Evolutionary conservation across 139 green algal genomes (phyloP).

Genomic region (Closterium sp.): DNA sequence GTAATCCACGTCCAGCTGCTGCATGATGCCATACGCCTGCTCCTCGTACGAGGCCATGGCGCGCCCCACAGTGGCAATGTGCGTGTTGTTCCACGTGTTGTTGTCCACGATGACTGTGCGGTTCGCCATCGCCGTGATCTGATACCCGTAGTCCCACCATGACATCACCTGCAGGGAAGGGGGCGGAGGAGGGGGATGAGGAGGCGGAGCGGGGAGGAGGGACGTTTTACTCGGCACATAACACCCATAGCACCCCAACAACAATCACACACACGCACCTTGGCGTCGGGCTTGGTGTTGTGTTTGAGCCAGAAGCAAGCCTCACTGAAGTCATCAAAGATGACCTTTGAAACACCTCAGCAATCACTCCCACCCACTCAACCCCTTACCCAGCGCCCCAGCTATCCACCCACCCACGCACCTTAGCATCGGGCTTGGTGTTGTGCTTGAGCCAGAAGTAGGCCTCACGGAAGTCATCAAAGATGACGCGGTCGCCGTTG

Average conservation of each 20-base stretch:
- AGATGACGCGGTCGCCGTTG: constrained; percentile 51
- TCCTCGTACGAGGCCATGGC: constrained; percentile 51
- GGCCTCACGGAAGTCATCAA: constrained; percentile 59
- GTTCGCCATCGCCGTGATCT: constrained; percentile 63
- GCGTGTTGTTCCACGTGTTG: constrained; percentile 66
- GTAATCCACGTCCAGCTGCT: constrained; percentile 57
- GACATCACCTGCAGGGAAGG: constrained; percentile 53
- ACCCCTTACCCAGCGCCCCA: no score
- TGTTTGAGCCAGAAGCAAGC: constrained; percentile 55
- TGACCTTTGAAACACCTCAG: no score
- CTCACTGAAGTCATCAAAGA: constrained; percentile 61
- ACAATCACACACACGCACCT: neutral
- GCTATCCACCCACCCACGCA: neutral
- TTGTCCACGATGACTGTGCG: constrained; percentile 61
- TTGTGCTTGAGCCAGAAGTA: constrained; percentile 59
- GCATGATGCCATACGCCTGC: constrained; percentile 56
- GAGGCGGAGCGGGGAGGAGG: neutral
- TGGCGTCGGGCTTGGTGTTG: constrained; percentile 58
- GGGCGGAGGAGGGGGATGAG: neutral
- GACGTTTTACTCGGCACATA: neutral
- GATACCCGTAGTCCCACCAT: constrained; percentile 66
- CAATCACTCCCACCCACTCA: no score
- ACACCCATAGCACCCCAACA: neutral
- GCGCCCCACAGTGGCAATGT: constrained; percentile 58
- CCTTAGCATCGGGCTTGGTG: constrained; percentile 56